Evolutionary conservation across 2,329 filamentous ascomycete species (phyloP).

Genomic region (Pseudocercospora musae): DNA sequence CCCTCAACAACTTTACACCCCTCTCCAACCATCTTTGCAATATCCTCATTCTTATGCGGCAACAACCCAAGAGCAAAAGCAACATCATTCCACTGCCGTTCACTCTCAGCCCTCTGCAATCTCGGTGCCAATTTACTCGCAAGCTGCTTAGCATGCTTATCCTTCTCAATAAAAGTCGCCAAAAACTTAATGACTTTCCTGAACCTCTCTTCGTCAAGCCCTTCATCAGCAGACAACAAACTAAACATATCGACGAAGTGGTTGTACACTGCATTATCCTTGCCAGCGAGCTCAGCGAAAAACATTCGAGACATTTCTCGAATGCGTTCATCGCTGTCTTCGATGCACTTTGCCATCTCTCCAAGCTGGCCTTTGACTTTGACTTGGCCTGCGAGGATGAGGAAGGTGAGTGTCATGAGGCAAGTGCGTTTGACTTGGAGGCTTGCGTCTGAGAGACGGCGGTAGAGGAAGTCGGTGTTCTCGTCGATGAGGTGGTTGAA

Average conservation of each 20-base stretch:
- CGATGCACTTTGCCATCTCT: conserved; percentile 98
- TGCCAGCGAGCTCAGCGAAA: conserved; percentile 94
- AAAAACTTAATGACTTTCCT: conserved; percentile 86
- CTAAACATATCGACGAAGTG: conserved; percentile 99
- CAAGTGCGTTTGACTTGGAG: conserved; percentile 93
- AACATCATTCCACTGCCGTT: conserved; percentile 96
- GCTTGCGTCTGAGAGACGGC: conserved; percentile 83
- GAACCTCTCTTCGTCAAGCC: conserved; percentile 80
- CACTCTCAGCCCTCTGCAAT: conserved; percentile 79
- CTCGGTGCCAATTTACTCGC: conserved; percentile 88
- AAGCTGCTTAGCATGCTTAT: conserved; percentile 94
- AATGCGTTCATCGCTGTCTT: conserved; percentile 92
- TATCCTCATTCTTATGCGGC: conserved; percentile 91
- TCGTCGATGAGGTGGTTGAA: conserved; percentile 99
- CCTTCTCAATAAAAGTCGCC: conserved; percentile 97
- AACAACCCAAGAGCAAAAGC: conserved; percentile 85
- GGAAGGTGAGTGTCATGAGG: conserved; percentile 95
- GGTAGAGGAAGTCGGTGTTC: conserved; percentile 97
- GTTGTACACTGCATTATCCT: conserved; percentile 98
- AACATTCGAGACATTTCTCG: conserved; percentile 96
- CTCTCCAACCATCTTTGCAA: conserved; percentile 69
- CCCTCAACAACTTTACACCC: conserved; percentile 60
- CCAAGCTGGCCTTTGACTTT: conserved; percentile 98
- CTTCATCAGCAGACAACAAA: conserved; percentile 76
- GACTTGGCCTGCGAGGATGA: conserved; percentile 95